A percentile compares a stretch with the other conserved stretches of the same genome.
These are phyloP conservation scores for Musa balbisiana DNA, from an alignment of 202 grass and related monocot species.

Conservation along the genomic window DNA sequence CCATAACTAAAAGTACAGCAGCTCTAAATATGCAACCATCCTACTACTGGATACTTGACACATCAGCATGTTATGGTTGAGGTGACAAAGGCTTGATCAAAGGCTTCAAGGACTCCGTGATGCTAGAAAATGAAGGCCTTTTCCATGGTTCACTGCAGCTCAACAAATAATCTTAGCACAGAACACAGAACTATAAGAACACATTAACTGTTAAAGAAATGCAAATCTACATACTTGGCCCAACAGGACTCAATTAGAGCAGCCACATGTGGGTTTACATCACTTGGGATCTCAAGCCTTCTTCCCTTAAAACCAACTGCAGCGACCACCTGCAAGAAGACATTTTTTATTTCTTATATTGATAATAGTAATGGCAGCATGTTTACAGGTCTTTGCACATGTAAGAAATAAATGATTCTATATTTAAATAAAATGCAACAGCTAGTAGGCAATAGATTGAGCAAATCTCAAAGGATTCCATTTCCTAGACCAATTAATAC, in stretches of 20 bases:
- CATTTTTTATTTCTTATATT: not conserved
- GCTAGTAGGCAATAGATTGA: not conserved
- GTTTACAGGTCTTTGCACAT: too few species aligned
- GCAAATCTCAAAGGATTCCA: too few species aligned
- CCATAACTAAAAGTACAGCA: not conserved
- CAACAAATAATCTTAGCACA: slow-evolving; percentile 13
- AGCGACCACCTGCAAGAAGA: slow-evolving; percentile 65
- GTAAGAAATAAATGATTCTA: not conserved
- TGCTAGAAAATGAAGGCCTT: slow-evolving; percentile 76
- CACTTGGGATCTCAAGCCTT: slow-evolving; percentile 76
- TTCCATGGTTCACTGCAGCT: slow-evolving; percentile 60
- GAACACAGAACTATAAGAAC: slow-evolving; percentile 13
- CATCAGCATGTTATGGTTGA: slow-evolving; percentile 17
- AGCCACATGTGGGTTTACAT: slow-evolving; percentile 71
- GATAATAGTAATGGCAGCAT: not conserved
- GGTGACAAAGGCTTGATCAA: slow-evolving; percentile 29
- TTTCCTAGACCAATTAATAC: not conserved
- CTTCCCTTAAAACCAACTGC: slow-evolving; percentile 86
- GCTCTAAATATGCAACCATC: not conserved
- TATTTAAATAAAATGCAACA: not conserved
- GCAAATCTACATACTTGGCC: slow-evolving; percentile 53
- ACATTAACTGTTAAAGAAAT: not conserved
- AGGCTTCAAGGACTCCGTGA: slow-evolving; percentile 70
- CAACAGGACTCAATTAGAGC: slow-evolving; percentile 82
- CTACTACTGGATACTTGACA: not conserved